Evolutionary conservation across 768 basidiomycete genomes (phyloP), one percentile per base, ranked within the genome.

Genomic region (Multifurca ochricompacta): DNA sequence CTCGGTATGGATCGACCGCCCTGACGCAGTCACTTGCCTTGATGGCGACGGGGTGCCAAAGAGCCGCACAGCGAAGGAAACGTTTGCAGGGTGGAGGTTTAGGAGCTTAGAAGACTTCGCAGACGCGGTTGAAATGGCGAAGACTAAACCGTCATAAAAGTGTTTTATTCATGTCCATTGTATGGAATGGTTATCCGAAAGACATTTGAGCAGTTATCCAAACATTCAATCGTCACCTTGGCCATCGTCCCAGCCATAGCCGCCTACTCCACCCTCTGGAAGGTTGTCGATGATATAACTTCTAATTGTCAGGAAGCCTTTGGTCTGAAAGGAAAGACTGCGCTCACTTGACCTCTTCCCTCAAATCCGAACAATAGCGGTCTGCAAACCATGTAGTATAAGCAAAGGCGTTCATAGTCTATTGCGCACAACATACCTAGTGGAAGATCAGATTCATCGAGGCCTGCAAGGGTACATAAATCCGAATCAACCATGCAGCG

Each of bases 291-390:
- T 82, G 43, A 83, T 80, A 66, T 81, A 88, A 52, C 85, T 88
- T 14, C 25, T 48, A 47, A 43, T 28, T 30, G 39, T 56, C 37
- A 66, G 48, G 43, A 50, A 31, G 27, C 0, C 25, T 56, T 30
- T n/a, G 30, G n/a, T 13, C 10, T n/a, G 43, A 11, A 48, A 48
- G 49, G 44, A 9, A 42, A n/a, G 25, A 7, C 18, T 53, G 40
- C 23, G 74, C 84, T 66, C 63, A 90, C 87, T 84, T 73, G 45
- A 91, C 77, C 66, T 94, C 91, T 70, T 91, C 89, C 62, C 81
- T 85, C 48, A 94, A 74, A 66, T 94, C 91, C 19, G 82, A 78
- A 63, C 90, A 91, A 67, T 90, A 94, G 18, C 83, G 81, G 67
- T 91, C 91, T 84, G 62, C 31, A 25, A 28, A 39, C n/a, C 14